These are phyloP conservation scores for Diaporthe sp. DNA, from an alignment of 2,329 filamentous ascomycete genomes.

Conservation along the genomic window DNA sequence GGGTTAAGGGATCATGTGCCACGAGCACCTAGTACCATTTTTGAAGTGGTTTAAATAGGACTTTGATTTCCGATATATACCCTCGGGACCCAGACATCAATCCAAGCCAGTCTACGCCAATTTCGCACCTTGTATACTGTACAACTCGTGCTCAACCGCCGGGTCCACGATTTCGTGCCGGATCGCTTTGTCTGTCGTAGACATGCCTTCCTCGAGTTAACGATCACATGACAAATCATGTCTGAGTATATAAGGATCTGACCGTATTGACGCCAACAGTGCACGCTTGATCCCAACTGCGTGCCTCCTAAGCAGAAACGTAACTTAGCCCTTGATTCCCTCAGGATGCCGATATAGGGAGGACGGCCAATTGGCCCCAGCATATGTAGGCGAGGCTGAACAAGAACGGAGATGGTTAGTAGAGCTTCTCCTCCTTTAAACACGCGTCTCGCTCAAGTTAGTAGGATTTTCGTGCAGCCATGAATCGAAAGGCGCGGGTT, in stretches of 20 bases:
- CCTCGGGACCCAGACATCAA: slow-evolving; percentile 28
- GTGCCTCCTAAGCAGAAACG: not conserved
- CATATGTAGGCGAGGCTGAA: not conserved
- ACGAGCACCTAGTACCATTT: slow-evolving; percentile 28
- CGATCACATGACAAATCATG: not conserved
- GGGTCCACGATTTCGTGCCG: too few relatives aligned
- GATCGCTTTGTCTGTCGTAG: not conserved
- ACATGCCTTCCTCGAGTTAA: not conserved
- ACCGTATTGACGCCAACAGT: not conserved
- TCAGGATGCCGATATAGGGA: too few relatives aligned
- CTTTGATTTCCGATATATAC: slow-evolving; percentile 26
- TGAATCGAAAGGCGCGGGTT: not conserved
- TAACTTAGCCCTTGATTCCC: not conserved
- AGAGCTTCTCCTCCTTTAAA: not conserved
- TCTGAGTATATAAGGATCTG: not conserved
- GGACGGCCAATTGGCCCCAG: not conserved
- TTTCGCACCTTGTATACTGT: not conserved
- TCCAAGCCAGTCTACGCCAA: slow-evolving; percentile 29
- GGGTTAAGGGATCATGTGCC: slow-evolving; percentile 29
- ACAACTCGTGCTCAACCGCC: not conserved
- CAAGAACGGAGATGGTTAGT: not conserved
- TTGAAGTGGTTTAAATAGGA: slow-evolving; percentile 38
- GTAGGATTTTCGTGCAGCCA: not conserved
- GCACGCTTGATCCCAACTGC: not conserved
- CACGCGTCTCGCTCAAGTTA: not conserved